Base-by-base conservation (phyloP, 2,329 filamentous ascomycete species). In the Hortaea werneckii region DNA sequence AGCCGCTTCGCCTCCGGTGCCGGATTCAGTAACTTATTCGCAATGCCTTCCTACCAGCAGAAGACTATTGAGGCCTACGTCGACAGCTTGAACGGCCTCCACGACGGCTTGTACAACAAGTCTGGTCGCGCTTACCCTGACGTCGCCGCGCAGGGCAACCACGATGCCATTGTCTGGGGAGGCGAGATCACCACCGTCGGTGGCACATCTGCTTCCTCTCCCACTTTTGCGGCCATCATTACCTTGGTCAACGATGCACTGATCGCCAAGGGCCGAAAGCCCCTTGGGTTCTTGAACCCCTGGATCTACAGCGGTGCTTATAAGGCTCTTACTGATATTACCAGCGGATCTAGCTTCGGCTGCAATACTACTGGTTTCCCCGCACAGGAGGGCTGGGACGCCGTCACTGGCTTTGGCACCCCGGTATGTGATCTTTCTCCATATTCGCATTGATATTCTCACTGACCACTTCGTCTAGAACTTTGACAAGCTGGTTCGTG, bases 191-290 rank as follows among this genome's bases (percentile, higher is more conserved):
- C 37, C 7, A 49, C 43, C 29, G 43, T 45, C 6, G 72, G 70
- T n/a, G 77, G 77, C 34, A 61, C 60, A 1, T 74, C 70, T 9
- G 75, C 78, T n/a, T 73, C 79, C 0, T 64, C 75, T 1, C 82
- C 82, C 0, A 66, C 77, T 0, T 76, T 79, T 34, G 74, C 77
- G 1, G 75, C 70, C 5, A 68, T 84, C 42, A 67, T 85, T 41
- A 67, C 75, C 1, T 69, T 84, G 4, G 65, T 84, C 48, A 84
- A 85, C 54, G 79, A 83, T 54, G 78, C 75, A 1, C 67, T 78
- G 29, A 59, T 82, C 29, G 65, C 70, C 0, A 63, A 61, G 3
- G 73, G 74, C 5, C 71, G 75, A 58, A 58, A 70, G 0, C 60
- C 69, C 0, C 63, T 81, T 40, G 78, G 78, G 0, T 80, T 77